Conservation (phyloP, 2,329 filamentous ascomycete genomes). For the Knoxdaviesia capensis region DNA sequence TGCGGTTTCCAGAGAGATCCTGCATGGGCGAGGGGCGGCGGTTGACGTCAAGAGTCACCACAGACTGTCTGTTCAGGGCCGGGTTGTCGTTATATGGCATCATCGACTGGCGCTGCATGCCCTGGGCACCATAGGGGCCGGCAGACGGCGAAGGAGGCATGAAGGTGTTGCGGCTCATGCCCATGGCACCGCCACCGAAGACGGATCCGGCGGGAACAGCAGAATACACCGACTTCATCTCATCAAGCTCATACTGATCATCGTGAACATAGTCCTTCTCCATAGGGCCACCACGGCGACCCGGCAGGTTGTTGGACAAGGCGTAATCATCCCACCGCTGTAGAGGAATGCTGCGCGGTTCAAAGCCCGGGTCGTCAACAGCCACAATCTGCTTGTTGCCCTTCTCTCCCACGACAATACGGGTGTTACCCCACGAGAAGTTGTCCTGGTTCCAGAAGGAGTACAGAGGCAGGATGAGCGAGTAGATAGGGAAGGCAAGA, state of each 20-base stretch:
- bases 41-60: conserved; percentile 27
- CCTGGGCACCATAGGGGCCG: conserved; percentile 25
- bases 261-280: conserved; percentile 53
- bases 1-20: conserved; percentile 26
- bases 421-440: conserved; percentile 96
- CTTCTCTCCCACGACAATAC: conserved; percentile 89
- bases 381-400: conserved; percentile 81
- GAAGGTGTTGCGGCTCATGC: conserved; percentile 54
- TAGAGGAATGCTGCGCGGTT: conserved; percentile 80
- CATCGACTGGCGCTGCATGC: conserved; percentile 45
- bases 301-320: conserved; percentile 65
- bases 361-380: conserved; percentile 66
- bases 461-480: conserved; percentile 77
- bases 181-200: conserved; percentile 32
- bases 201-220: conserved; percentile 78
- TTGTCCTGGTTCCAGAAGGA: conserved; percentile 99
- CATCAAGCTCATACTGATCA: conserved; percentile 87
- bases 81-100: conserved; percentile 15
- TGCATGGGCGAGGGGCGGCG: conserved; percentile 37
- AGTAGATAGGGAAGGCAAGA: conserved; percentile 86
- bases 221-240: conserved; percentile 92
- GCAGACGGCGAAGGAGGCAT: conserved; percentile 67
- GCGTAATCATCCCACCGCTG: conserved; percentile 98
- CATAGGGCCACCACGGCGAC: conserved; percentile 53
- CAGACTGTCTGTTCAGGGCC: no score